Percentiles rank a stretch among this genome's conserved stretches.
Conservation (phyloP, 2,329 filamentous ascomycete genomes). For the Talaromyces sp. region DNA sequence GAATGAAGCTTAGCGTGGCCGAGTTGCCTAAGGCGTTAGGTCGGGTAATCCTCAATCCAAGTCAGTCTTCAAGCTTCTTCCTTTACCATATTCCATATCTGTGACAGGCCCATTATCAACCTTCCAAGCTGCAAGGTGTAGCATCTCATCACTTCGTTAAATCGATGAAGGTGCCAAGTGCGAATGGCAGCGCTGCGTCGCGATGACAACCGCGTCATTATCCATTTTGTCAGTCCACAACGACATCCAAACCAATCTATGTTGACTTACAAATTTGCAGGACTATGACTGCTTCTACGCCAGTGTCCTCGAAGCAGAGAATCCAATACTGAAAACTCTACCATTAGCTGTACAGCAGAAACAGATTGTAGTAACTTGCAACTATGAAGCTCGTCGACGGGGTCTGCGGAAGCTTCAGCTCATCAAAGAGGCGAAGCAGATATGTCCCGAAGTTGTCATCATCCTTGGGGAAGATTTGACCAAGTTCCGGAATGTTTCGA, state of each 20-base stretch:
- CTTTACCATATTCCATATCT: too few species aligned
- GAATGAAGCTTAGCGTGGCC: background rate
- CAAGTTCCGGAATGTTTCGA: slow-evolving; percentile 81
- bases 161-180: slow-evolving; percentile 5
- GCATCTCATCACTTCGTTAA: background rate
- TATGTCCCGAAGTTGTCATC: slow-evolving; percentile 81
- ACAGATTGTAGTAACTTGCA: slow-evolving; percentile 88
- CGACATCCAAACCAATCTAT: background rate
- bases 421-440: slow-evolving; percentile 72
- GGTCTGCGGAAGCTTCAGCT: slow-evolving; percentile 73
- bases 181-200: slow-evolving; percentile 28
- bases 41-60: background rate
- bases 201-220: slow-evolving; percentile 65
- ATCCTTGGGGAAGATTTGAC: slow-evolving; percentile 83
- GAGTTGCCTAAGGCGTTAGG: background rate
- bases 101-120: background rate
- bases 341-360: slow-evolving; percentile 89
- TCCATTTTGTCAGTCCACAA: slow-evolving; percentile 68
- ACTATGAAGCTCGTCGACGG: slow-evolving; percentile 78
- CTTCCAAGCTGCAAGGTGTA: background rate
- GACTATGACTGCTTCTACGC: slow-evolving; percentile 80
- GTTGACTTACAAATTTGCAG: slow-evolving; percentile 23
- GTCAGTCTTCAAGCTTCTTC: too few species aligned
- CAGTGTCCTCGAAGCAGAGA: slow-evolving; percentile 78
- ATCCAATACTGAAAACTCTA: slow-evolving; percentile 66